Evolutionary conservation across 768 basidiomycete genomes (phyloP).

Genomic region (Mycena amicta): DNA sequence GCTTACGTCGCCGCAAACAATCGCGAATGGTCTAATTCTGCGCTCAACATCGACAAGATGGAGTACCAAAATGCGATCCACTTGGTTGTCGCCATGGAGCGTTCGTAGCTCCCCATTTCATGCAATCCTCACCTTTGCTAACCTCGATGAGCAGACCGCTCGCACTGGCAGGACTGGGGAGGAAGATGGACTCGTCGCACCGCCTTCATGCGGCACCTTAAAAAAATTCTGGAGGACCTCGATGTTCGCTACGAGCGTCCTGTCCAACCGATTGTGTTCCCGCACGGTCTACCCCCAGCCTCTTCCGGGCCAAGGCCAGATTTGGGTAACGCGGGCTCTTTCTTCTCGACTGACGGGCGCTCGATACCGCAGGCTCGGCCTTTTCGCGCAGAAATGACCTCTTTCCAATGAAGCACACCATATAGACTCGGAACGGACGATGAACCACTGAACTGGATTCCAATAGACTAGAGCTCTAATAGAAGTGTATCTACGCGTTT

Average conservation of each 20-base stretch:
- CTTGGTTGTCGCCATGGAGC: conserved; percentile 71
- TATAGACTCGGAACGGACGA: too few relatives aligned
- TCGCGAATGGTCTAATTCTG: conserved; percentile 71
- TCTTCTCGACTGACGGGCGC: conserved; percentile 18
- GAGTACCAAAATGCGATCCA: conserved; percentile 73
- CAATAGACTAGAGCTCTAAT: background rate
- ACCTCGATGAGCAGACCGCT: conserved; percentile 55
- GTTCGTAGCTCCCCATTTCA: conserved; percentile 40
- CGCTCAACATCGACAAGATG: conserved; percentile 78
- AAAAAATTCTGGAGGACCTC: conserved; percentile 71
- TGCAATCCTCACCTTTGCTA: background rate
- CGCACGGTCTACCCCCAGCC: conserved; percentile 26
- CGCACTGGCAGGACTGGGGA: conserved; percentile 89
- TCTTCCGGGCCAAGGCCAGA: conserved; percentile 1
- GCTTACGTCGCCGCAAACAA: conserved; percentile 63
- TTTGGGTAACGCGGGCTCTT: conserved; percentile 34
- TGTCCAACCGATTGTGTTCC: conserved; percentile 69
- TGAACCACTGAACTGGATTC: too few relatives aligned
- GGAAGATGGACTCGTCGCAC: conserved; percentile 77
- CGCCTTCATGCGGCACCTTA: conserved; percentile 74
- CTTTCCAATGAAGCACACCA: conserved; percentile 11
- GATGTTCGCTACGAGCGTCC: conserved; percentile 73
- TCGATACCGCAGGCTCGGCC: conserved; percentile 14
- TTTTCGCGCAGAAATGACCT: conserved; percentile 17
- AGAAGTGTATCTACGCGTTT: background rate